Conservation (phyloP, 139 green algal species). For the Coelastrella sp. region DNA sequence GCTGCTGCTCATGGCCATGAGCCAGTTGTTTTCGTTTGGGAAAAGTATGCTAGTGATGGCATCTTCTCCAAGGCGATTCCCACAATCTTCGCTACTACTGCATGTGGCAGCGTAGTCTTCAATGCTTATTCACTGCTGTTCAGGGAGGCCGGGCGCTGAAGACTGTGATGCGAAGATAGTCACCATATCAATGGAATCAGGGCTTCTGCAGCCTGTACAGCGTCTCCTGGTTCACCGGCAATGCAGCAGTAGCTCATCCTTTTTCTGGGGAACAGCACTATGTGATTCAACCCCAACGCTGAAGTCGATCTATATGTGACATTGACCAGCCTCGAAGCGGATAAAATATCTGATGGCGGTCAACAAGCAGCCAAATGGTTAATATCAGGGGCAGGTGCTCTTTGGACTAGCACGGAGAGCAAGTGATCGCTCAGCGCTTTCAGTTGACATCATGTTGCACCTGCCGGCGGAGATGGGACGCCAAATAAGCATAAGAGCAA, state of each 20-base stretch:
- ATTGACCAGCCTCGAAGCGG: too few species aligned
- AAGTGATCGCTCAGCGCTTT: too few species aligned
- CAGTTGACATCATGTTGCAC: too few species aligned
- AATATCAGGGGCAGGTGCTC: too few species aligned
- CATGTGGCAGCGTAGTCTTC: neutral
- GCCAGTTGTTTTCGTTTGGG: neutral
- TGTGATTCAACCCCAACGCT: too few species aligned
- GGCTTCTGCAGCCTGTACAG: neutral
- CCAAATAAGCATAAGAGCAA: too few species aligned
- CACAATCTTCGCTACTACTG: neutral
- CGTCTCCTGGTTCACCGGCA: neutral
- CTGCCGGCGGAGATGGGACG: too few species aligned
- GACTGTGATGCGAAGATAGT: neutral
- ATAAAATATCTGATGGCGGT: too few species aligned
- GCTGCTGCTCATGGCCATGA: constrained; percentile 18
- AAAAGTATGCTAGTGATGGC: neutral
- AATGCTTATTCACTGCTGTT: neutral
- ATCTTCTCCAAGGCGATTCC: neutral
- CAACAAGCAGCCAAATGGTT: too few species aligned
- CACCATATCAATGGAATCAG: neutral
- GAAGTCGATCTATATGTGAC: too few species aligned
- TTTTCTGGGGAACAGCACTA: too few species aligned
- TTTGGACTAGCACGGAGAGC: too few species aligned
- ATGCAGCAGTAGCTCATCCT: neutral
- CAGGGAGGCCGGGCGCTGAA: neutral